phyloP scores from a whole-genome alignment of 2,329 filamentous ascomycete species.

The Exserohilum turcica region DNA sequence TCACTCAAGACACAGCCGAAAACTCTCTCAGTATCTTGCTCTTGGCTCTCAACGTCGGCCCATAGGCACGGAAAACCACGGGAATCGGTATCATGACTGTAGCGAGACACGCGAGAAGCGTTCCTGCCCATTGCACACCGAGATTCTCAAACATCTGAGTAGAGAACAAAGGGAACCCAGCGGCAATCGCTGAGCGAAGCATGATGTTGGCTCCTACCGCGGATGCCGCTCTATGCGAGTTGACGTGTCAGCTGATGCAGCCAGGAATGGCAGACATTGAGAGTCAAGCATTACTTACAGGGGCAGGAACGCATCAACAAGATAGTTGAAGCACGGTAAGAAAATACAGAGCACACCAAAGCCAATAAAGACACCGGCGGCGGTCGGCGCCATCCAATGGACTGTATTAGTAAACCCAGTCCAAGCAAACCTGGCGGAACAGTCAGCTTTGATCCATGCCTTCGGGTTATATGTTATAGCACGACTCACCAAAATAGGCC shows the following conservation, averaged over 20 bases:
- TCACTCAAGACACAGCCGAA: neutral
- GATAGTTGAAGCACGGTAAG: neutral
- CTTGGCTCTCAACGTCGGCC: neutral
- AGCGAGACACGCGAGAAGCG: neutral
- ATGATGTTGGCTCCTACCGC: neutral
- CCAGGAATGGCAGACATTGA: neutral
- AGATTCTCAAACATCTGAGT: neutral
- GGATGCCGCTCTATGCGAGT: neutral
- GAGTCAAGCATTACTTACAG: neutral
- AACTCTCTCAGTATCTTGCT: neutral
- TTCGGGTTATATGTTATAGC: neutral
- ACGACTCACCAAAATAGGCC: neutral
- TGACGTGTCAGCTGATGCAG: neutral
- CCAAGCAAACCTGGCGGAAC: neutral
- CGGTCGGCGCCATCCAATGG: neutral
- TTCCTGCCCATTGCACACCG: neutral
- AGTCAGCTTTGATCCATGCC: neutral
- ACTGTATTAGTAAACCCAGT: neutral
- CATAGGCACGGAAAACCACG: neutral
- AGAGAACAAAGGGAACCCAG: neutral
- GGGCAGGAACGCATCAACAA: neutral
- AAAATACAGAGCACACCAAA: neutral
- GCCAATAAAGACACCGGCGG: neutral
- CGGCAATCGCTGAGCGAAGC: neutral
- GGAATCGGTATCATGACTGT: neutral